These are phyloP conservation scores for Scleromitrula shiraiana DNA, from an alignment of 2,329 filamentous ascomycete species.

Conservation along the genomic window DNA sequence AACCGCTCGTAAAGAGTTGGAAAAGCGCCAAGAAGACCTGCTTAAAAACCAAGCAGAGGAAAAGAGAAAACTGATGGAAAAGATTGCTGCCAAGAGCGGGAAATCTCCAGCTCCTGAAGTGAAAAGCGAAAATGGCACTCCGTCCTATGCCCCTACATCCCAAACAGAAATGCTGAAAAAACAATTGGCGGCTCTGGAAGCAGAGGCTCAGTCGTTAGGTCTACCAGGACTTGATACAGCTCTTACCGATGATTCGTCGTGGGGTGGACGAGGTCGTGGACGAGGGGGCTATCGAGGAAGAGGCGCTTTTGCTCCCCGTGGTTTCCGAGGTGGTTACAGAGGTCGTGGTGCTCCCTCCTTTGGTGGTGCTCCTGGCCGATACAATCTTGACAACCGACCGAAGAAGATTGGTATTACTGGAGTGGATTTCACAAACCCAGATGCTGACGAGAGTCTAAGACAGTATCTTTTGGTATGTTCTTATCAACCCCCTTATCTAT, in stretches of 20 bases:
- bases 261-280: slow-evolving; percentile 35
- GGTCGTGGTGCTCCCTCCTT: slow-evolving; percentile 37
- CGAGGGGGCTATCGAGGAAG: slow-evolving; percentile 31
- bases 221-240: slow-evolving; percentile 42
- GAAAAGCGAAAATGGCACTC: slow-evolving; percentile 14
- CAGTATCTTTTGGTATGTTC: slow-evolving; percentile 60
- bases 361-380: slow-evolving; percentile 34
- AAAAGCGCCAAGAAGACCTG: slow-evolving; percentile 54
- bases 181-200: slow-evolving; percentile 64
- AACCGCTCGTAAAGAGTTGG: slow-evolving; percentile 53
- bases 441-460: slow-evolving; percentile 60
- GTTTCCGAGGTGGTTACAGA: slow-evolving; percentile 37
- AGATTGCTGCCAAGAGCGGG: slow-evolving; percentile 48
- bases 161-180: slow-evolving; percentile 60
- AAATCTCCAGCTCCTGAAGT: slow-evolving; percentile 16
- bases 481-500: background rate
- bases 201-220: slow-evolving; percentile 62
- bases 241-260: slow-evolving; percentile 36
- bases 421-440: slow-evolving; percentile 52
- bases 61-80: slow-evolving; percentile 52
- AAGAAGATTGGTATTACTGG: slow-evolving; percentile 58
- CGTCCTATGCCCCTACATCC: slow-evolving; percentile 20
- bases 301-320: slow-evolving; percentile 29
- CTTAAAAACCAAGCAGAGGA: slow-evolving; percentile 58
- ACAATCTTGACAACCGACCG: slow-evolving; percentile 69